Percentiles rank a stretch among this genome's conserved stretches.
Conservation (phyloP, 1,284 basidiomycete species). For the Malassezia nana region DNA sequence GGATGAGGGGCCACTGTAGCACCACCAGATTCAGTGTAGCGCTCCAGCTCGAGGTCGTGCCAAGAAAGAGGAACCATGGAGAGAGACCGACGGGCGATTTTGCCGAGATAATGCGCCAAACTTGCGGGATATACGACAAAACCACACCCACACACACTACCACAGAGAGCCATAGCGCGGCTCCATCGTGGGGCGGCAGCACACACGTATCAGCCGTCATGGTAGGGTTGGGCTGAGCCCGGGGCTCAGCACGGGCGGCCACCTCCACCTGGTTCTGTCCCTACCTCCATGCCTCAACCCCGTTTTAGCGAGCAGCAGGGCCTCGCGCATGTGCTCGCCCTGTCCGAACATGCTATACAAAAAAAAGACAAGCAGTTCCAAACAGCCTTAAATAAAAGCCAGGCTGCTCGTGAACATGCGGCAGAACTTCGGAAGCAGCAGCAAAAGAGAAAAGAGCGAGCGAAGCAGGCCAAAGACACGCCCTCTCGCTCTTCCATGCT, state of each 20-base stretch:
- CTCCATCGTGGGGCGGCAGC: conserved; percentile 57
- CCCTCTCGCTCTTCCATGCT: conserved; percentile 8
- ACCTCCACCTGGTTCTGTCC: background rate
- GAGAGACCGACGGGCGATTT: conserved; percentile 77
- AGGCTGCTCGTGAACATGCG: background rate
- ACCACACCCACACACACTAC: conserved; percentile 69
- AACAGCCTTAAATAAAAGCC: conserved; percentile 2
- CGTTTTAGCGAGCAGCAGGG: conserved; percentile 13
- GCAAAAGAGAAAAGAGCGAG: background rate
- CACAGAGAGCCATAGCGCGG: conserved; percentile 62
- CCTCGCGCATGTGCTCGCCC: conserved; percentile 7
- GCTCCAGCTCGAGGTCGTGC: conserved; percentile 58
- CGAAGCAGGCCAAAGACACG: background rate
- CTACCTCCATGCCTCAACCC: background rate
- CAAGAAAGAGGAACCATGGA: conserved; percentile 84
- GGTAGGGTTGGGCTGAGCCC: background rate
- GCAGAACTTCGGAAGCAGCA: conserved; percentile 3
- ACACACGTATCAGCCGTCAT: background rate
- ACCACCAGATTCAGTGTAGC: conserved; percentile 55
- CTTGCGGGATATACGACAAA: conserved; percentile 79
- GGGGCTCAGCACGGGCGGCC: background rate
- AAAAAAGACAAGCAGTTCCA: conserved; percentile 11
- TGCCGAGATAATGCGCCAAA: conserved; percentile 55
- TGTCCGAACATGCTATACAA: conserved; percentile 10
- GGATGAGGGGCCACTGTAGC: conserved; percentile 75